phyloP scores from a whole-genome alignment of 352 stramenopile genomes.

The Pythium phragmitis region DNA sequence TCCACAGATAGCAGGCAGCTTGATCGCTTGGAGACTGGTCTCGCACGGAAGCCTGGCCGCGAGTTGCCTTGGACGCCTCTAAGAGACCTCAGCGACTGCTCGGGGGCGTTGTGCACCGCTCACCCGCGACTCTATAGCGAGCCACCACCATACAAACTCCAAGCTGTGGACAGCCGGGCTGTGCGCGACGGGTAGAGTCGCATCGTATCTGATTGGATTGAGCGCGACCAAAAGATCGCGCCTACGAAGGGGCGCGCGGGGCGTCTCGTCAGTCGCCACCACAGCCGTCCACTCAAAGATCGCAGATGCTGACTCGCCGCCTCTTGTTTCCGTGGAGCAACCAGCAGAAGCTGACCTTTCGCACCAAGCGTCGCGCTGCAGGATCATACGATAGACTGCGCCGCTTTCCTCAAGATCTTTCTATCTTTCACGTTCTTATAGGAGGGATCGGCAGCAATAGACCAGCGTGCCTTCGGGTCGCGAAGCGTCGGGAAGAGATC shows the following conservation, averaged over 20 bases:
- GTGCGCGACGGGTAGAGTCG: background rate
- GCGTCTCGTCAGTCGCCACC: conserved; percentile 10
- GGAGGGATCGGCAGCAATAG: background rate
- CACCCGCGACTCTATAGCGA: conserved; percentile 12
- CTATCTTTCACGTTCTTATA: conserved; percentile 1
- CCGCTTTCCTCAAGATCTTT: conserved; percentile 3
- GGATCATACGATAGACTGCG: background rate
- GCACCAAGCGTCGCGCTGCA: background rate
- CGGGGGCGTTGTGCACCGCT: conserved; percentile 25
- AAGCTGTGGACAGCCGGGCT: conserved; percentile 11
- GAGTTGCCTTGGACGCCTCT: background rate
- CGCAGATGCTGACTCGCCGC: conserved; percentile 6
- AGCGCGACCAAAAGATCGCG: conserved; percentile 14
- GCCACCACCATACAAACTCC: conserved; percentile 14
- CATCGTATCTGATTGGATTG: background rate
- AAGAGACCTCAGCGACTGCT: conserved; percentile 11
- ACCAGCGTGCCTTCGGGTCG: too few relatives aligned
- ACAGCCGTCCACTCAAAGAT: conserved; percentile 20
- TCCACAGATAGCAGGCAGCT: background rate
- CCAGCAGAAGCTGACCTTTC: background rate
- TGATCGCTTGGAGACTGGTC: background rate
- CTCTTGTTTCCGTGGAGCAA: background rate
- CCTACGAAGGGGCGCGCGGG: conserved; percentile 12
- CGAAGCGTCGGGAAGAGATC: too few relatives aligned
- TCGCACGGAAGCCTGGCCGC: too few relatives aligned